A percentile compares a stretch with the other conserved stretches of the same genome.
Conservation (phyloP, 2,329 filamentous ascomycete genomes). For the Ceratocystis eucalypticola region DNA sequence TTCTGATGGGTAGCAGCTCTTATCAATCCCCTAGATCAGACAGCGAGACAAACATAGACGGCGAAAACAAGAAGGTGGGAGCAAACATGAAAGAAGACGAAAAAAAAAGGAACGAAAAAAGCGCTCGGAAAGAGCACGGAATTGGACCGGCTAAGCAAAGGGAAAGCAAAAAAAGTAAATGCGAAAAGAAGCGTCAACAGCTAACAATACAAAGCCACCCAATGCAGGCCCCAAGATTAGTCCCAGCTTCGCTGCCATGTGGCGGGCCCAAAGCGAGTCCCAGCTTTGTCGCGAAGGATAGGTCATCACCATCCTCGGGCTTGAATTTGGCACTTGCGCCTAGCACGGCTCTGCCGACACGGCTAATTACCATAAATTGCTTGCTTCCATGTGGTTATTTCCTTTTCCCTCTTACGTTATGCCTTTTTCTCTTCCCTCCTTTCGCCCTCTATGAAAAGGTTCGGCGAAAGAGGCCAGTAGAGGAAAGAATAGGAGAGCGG, state of each 20-base stretch:
- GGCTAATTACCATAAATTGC: not conserved
- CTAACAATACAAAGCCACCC: not conserved
- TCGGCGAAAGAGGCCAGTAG: too few relatives aligned
- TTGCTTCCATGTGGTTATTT: not conserved
- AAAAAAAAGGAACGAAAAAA: not conserved
- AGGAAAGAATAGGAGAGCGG: not conserved
- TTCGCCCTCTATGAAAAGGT: too few relatives aligned
- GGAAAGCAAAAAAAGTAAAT: not conserved
- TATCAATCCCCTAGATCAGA: not conserved
- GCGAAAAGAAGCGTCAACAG: not conserved
- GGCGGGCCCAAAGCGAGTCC: conserved; percentile 1
- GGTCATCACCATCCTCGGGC: not conserved
- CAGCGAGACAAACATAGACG: not conserved
- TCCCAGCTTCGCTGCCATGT: conserved; percentile 1
- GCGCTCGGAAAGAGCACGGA: not conserved
- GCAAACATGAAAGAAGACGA: not conserved
- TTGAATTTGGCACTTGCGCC: not conserved
- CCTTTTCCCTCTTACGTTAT: not conserved
- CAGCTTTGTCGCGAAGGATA: not conserved
- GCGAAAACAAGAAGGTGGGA: not conserved
- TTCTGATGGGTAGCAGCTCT: not conserved
- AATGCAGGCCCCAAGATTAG: not conserved
- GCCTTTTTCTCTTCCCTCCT: not conserved
- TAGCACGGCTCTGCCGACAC: not conserved
- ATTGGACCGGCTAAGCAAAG: not conserved